Evolutionary conservation across 768 basidiomycete species (phyloP).

Genomic region (Pleurotus citrinopileatus): DNA sequence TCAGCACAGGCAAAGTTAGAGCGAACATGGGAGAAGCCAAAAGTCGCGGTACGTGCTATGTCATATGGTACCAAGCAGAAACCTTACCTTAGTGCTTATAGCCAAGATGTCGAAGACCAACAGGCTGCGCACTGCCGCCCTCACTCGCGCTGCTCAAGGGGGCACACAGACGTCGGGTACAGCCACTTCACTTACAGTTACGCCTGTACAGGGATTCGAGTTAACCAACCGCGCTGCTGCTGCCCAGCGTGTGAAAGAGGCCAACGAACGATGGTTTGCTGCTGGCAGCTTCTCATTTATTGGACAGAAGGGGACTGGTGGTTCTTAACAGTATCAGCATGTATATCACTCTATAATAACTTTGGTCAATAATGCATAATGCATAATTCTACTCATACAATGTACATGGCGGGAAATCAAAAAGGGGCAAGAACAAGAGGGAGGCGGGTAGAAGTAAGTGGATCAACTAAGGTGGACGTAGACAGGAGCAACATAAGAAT

Average conservation of each 20-base stretch:
- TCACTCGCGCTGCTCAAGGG: conserved; percentile 70
- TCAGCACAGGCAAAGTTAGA: conserved; percentile 82
- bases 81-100: conserved; percentile 25
- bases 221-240: conserved; percentile 88
- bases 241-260: conserved; percentile 87
- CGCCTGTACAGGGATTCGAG: conserved; percentile 97
- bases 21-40: conserved; percentile 86
- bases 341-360: conserved; percentile 9
- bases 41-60: conserved; percentile 69
- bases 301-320: conserved; percentile 45
- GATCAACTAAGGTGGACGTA: no score
- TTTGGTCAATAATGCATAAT: conserved; percentile 17
- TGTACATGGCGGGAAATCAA: conserved; percentile 22
- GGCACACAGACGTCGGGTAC: conserved; percentile 69
- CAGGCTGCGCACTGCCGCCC: conserved; percentile 82
- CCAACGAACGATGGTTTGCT: conserved; percentile 96
- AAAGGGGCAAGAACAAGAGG: conserved; percentile 28
- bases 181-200: conserved; percentile 89
- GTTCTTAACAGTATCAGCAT: neutral
- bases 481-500: conserved; percentile 3
- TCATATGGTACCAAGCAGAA: neutral
- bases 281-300: conserved; percentile 80
- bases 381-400: conserved; percentile 18
- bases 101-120: conserved; percentile 97
- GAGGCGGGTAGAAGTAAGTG: conserved; percentile 15